These are phyloP conservation scores for Leptomonas pyrrhocoris DNA, from an alignment of 208 protist species.

Conservation along the genomic window DNA sequence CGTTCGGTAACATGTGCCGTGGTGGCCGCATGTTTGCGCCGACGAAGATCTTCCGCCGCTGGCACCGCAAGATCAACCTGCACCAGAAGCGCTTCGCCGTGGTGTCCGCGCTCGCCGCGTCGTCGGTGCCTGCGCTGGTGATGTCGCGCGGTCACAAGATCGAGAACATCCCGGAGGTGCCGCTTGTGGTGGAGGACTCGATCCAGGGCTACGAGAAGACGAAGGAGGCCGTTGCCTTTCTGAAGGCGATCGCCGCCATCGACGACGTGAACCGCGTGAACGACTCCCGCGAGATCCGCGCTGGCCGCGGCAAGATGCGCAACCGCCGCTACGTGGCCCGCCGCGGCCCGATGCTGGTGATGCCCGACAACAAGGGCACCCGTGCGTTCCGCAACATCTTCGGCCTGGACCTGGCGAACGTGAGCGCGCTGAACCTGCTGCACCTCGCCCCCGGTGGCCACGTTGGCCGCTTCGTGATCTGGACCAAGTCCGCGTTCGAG, in stretches of 20 bases:
- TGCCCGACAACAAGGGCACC: constrained; percentile 89
- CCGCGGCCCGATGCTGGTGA: constrained; percentile 97
- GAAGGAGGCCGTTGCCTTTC: constrained; percentile 93
- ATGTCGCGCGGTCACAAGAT: constrained; percentile 98
- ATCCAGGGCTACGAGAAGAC: constrained; percentile 95
- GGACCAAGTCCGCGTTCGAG: constrained; percentile 98
- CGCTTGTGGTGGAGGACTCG: constrained; percentile 95
- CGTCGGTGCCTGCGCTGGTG: constrained; percentile 95
- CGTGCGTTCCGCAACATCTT: constrained; percentile 97
- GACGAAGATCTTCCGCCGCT: constrained; percentile 97
- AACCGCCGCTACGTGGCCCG: constrained; percentile 95
- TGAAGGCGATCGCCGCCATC: constrained; percentile 93
- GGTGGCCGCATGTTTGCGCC: constrained; percentile 99
- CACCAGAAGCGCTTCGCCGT: constrained; percentile 98
- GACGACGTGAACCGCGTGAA: constrained; percentile 96
- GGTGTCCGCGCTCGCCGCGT: constrained; percentile 97
- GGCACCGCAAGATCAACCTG: constrained; percentile 97
- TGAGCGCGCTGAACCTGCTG: constrained; percentile 97
- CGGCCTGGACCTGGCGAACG: constrained; percentile 95
- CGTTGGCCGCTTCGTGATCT: constrained; percentile 99
- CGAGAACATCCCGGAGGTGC: constrained; percentile 94
- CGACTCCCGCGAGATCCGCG: constrained; percentile 89
- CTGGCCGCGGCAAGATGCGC: constrained; percentile 97
- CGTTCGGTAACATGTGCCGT: constrained; percentile 99
- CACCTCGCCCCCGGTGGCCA: constrained; percentile 99